A percentile compares a stretch with the other conserved stretches of the same genome.
Evolutionary conservation across 2,329 filamentous ascomycete genomes (phyloP).

Genomic region (Fusarium siculi): DNA sequence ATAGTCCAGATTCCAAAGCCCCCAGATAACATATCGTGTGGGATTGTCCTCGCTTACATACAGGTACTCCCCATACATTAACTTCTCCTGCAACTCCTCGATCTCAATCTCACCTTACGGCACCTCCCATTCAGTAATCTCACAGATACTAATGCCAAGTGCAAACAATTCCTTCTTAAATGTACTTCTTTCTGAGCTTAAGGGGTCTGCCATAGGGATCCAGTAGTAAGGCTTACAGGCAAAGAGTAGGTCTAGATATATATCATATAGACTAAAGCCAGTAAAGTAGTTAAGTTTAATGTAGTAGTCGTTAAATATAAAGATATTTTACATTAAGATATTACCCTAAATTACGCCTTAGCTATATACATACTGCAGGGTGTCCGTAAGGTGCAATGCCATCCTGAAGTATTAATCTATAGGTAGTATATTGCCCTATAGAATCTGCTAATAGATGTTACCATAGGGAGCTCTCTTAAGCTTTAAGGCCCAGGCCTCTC

Average conservation of each 20-base stretch:
- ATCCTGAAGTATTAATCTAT: rapidly evolving
- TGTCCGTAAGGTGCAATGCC: neutral
- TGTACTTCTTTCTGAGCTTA: neutral
- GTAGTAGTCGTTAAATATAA: neutral
- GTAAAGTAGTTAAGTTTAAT: neutral
- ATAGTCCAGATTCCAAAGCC: neutral
- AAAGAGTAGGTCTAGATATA: neutral
- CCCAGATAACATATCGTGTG: rapidly evolving
- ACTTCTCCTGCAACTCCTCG: neutral
- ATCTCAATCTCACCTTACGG: neutral
- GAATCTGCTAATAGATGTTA: neutral
- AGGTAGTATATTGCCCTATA: neutral
- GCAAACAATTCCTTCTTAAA: neutral
- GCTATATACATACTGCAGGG: neutral
- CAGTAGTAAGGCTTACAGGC: neutral
- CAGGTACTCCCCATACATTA: neutral
- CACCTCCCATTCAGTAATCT: neutral
- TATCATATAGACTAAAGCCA: rapidly evolving
- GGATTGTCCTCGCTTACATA: neutral
- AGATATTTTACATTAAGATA: neutral
- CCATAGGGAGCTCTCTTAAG: neutral
- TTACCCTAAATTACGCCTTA: neutral
- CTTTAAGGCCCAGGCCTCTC: neutral
- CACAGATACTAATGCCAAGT: neutral
- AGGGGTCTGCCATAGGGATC: rapidly evolving